Base-by-base conservation (phyloP, 257 asterid genomes). In the Solanum sejunctum region DNA sequence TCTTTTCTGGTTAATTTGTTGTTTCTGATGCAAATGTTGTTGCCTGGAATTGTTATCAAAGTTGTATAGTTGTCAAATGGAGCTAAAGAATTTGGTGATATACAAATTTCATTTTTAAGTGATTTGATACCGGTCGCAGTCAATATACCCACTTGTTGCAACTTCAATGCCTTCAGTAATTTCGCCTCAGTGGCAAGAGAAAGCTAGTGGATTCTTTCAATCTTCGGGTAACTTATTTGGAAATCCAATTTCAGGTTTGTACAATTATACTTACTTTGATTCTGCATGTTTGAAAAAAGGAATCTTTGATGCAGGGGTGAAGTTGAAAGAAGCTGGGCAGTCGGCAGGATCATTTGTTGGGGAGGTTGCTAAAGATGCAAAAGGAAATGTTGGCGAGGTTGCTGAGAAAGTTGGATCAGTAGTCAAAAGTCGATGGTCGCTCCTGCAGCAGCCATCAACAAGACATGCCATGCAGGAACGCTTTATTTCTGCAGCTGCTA, bases 341-440 rank as follows among this genome's bases (percentile, higher is more conserved):
- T 89, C 93, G 56, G 97, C 99, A 18, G 99, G 98, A 52, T 88
- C 93, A 43, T 90, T 94, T 92, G 94, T 95, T 60, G 98, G 91
- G 51, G 98, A 92, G 84, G 96, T 91, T 57, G 98, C 99, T 3
- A 96, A 93, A 91, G 99, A 96, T 88, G 96, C 99, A 16, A 95
- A 95, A 86, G 99, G 84, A 85, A 95, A 94, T 84, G 98, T 93
- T 80, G 56, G 93, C 55, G 98, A 92, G 71, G 97, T 89, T 86
- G 98, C 97, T 15, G 98, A 83, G 87, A 95, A 93, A 88, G 95
- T 94, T 60, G 99, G 99, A 66, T 88, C 93, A 4, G 91, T 92
- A 36, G 97, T 95, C 90, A 95, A 93, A 85, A 94, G 95, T 88
- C 89, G 92, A 84, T 95, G 98, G 99, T 93, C 95, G 15, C 82